Evolutionary conservation across 1,139 yeast species (phyloP).

Genomic region (Magnusiomyces ingens): DNA sequence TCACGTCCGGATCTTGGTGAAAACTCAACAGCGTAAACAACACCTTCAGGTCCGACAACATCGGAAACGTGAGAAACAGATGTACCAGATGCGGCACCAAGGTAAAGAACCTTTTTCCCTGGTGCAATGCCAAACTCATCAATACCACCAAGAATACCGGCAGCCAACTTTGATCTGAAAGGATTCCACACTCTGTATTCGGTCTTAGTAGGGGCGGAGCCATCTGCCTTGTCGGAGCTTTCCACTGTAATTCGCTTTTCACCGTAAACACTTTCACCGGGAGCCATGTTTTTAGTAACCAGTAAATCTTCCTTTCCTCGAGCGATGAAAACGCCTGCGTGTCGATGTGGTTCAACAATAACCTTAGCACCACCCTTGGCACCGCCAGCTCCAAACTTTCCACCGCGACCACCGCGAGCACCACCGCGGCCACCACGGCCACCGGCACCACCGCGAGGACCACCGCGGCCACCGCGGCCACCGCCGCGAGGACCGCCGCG

Average conservation of each 20-base stretch:
- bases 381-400: slow-evolving; percentile 57
- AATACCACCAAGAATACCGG: slow-evolving; percentile 98
- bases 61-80: slow-evolving; percentile 98
- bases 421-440: slow-evolving; percentile 35
- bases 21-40: slow-evolving; percentile 97
- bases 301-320: slow-evolving; percentile 94
- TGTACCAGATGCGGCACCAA: slow-evolving; percentile 99
- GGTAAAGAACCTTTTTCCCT: slow-evolving; percentile 92
- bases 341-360: slow-evolving; percentile 56
- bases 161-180: slow-evolving; percentile 98
- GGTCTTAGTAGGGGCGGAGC: slow-evolving; percentile 74
- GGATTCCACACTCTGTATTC: slow-evolving; percentile 99
- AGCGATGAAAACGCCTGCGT: slow-evolving; percentile 16
- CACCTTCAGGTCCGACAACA: slow-evolving; percentile 98
- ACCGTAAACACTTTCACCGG: slow-evolving; percentile 82
- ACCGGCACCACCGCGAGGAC: slow-evolving; percentile 34
- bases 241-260: slow-evolving; percentile 94
- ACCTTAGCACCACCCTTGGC: slow-evolving; percentile 89
- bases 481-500: slow-evolving; percentile 26
- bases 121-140: slow-evolving; percentile 97
- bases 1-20: slow-evolving; percentile 99
- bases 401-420: slow-evolving; percentile 44
- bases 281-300: slow-evolving; percentile 93
- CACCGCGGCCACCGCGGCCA: slow-evolving; percentile 28
- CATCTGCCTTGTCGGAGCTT: slow-evolving; percentile 85